phyloP scores from a whole-genome alignment of 768 basidiomycete species.

The Pleurotus salmoneostramineus region DNA sequence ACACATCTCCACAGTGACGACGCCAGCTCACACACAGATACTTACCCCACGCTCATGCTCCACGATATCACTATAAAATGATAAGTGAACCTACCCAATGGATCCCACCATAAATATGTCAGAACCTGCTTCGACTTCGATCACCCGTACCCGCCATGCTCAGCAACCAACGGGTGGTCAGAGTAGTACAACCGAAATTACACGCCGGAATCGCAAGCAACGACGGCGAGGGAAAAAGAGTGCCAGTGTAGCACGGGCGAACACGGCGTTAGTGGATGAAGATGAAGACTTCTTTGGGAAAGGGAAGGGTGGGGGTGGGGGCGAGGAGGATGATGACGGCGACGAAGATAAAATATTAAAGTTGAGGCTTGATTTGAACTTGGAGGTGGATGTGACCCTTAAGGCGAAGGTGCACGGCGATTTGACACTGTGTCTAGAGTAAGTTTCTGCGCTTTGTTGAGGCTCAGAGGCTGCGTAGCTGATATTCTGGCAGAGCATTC shows the following conservation, averaged over 20 bases:
- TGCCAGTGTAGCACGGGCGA: not conserved
- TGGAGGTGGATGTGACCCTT: conserved; percentile 12
- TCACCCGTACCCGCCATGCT: not conserved
- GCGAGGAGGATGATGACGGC: not conserved
- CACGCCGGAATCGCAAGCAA: not conserved
- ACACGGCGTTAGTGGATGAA: not conserved
- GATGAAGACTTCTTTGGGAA: not conserved
- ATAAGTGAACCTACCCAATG: too few relatives aligned
- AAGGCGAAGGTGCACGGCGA: conserved; percentile 14
- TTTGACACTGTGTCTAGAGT: conserved; percentile 5
- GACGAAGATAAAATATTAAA: conserved; percentile 5
- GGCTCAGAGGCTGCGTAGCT: too few relatives aligned
- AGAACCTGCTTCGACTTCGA: not conserved
- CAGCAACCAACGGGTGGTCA: not conserved
- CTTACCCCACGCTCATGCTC: too few relatives aligned
- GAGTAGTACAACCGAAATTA: not conserved
- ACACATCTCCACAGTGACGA: too few relatives aligned
- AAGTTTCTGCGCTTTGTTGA: not conserved
- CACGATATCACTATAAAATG: too few relatives aligned
- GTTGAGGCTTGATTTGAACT: conserved; percentile 12
- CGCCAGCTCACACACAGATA: too few relatives aligned
- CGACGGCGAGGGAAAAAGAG: not conserved
- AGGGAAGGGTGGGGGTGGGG: too few relatives aligned
- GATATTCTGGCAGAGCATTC: too few relatives aligned
- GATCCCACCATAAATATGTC: too few relatives aligned